phyloP scores from a whole-genome alignment of 2,329 filamentous ascomycete genomes.

The Apiospora aurea region DNA sequence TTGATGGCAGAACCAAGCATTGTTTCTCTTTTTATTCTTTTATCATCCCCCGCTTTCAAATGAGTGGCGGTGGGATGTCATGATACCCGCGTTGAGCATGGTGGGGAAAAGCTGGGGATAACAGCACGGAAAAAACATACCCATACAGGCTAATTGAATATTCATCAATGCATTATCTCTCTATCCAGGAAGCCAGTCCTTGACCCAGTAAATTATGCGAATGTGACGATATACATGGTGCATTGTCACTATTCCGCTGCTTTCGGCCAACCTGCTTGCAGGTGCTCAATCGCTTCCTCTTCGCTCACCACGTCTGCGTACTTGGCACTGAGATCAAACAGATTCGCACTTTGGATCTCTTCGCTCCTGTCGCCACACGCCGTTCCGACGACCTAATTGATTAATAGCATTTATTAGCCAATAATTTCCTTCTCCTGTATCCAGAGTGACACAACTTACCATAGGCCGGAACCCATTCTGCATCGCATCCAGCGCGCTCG shows the following conservation, averaged over 20 bases:
- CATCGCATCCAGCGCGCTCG: constrained; percentile 52
- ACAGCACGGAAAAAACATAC: background rate
- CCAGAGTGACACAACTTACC: constrained; percentile 38
- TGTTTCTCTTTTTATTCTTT: background rate
- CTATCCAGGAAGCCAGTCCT: background rate
- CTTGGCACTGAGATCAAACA: constrained; percentile 54
- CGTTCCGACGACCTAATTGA: constrained; percentile 47
- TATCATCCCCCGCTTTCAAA: background rate
- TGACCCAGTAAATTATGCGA: background rate
- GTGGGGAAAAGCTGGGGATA: background rate
- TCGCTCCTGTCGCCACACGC: constrained; percentile 54
- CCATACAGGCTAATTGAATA: background rate
- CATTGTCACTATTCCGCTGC: background rate
- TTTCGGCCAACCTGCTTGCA: constrained; percentile 46
- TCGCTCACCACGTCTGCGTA: constrained; percentile 54
- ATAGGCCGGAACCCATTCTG: constrained; percentile 52
- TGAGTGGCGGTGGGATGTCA: background rate
- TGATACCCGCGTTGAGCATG: constrained; percentile 23
- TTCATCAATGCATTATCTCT: background rate
- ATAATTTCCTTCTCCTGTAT: no score
- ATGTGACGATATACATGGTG: background rate
- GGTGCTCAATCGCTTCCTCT: constrained; percentile 47
- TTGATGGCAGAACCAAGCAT: background rate
- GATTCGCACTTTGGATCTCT: constrained; percentile 52
- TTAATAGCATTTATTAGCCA: no score